Percentiles rank a stretch among this genome's conserved stretches.
These are phyloP conservation scores for Suzukiozyma palmioleophila DNA, from an alignment of 1,139 yeast genomes.

Conservation along the genomic window DNA sequence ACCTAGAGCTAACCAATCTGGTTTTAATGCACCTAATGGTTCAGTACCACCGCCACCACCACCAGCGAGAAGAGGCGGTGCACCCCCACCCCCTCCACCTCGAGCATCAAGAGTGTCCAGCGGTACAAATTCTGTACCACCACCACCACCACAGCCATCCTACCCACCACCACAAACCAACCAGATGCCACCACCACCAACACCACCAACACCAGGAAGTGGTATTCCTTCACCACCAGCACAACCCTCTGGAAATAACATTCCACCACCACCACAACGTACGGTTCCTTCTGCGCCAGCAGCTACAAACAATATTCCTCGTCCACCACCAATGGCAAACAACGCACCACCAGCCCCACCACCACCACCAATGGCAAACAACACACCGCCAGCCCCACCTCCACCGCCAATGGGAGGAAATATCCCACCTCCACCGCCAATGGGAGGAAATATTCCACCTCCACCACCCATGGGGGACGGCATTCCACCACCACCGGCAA, in stretches of 20 bases:
- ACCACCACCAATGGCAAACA: conserved; percentile 3
- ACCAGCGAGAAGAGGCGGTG: conserved; percentile 8
- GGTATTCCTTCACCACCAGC: conserved; percentile 9
- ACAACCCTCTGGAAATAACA: conserved; percentile 17
- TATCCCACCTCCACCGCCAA: conserved; percentile 17
- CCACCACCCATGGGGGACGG: conserved; percentile 18
- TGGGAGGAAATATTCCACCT: conserved; percentile 17
- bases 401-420: conserved; percentile 10
- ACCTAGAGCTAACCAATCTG: conserved; percentile 21
- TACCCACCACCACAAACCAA: conserved; percentile 22
- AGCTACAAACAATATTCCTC: conserved; percentile 8
- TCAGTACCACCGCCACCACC: conserved; percentile 11
- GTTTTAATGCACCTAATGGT: conserved; percentile 16
- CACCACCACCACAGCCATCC: conserved; percentile 11
- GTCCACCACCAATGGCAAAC: conserved; percentile 8
- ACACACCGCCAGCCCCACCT: conserved; percentile 11
- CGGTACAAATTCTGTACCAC: conserved; percentile 8
- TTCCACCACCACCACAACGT: conserved; percentile 24
- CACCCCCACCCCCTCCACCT: conserved; percentile 32
- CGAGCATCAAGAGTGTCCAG: conserved; percentile 22
- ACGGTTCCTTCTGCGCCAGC: conserved; percentile 6
- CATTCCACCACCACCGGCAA: conserved; percentile 25
- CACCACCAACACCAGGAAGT: conserved; percentile 9
- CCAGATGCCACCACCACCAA: conserved; percentile 3
- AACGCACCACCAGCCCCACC: conserved; percentile 10